These are phyloP conservation scores for Salix caprea DNA, from an alignment of 345 rosid species.

Conservation along the genomic window DNA sequence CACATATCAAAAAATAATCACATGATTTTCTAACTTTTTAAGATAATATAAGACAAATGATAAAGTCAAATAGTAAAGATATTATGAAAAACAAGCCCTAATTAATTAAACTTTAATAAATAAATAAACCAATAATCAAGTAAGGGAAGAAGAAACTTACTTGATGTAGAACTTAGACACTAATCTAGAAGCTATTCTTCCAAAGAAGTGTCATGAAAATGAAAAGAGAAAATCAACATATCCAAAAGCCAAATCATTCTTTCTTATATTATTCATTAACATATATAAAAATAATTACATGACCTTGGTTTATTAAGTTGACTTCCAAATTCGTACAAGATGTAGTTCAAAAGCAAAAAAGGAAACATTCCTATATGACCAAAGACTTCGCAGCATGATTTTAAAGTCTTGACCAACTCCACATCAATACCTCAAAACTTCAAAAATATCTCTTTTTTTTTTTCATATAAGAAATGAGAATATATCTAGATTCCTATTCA, in stretches of 20 bases:
- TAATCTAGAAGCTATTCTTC: conserved; percentile 75
- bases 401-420: no score
- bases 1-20: background rate
- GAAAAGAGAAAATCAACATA: conserved; percentile 71
- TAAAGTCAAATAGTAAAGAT: background rate
- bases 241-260: conserved; percentile 82
- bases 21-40: no score
- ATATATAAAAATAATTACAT: no score
- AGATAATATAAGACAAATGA: background rate
- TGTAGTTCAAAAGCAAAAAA: no score
- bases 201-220: conserved; percentile 80
- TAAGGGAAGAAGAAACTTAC: background rate
- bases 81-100: background rate
- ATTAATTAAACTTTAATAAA: background rate
- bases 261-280: conserved; percentile 72
- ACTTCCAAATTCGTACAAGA: no score
- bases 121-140: background rate
- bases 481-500: no score
- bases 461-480: no score
- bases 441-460: no score
- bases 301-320: no score
- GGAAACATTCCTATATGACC: no score
- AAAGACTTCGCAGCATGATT: no score
- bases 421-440: no score
- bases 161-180: conserved; percentile 62